Evolutionary conservation across 1,284 basidiomycete genomes (phyloP), one percentile per base, ranked within the genome.

Genomic region (Dichomitus squalens): DNA sequence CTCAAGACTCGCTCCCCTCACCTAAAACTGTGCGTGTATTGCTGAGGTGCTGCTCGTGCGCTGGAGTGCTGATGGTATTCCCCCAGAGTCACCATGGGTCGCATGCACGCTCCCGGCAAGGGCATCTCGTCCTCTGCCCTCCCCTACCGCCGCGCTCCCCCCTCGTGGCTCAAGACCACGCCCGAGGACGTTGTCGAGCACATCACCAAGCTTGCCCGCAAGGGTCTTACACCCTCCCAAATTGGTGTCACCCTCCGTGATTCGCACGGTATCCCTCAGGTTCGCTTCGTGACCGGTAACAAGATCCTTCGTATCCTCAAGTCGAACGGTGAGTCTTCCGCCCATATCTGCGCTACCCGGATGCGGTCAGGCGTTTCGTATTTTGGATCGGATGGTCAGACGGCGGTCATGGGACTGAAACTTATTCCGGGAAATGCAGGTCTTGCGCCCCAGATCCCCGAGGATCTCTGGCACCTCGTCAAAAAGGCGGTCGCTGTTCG

Each of bases 401-500:
- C 40, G 39, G n/a, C 14, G 49, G 34, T 21, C 21, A 23, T 12
- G 40, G 49, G 35, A 55, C n/a, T n/a, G 16, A 27, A 7, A 29
- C 43, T 38, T 44, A 52, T 47, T 43, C 58, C 49, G 44, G 52
- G 51, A 46, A 35, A 34, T 47, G 36, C 52, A 96, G 94, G 94
- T 80, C 92, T 98, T 79, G 96, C 91, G 75, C 96, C 96, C 72
- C 86, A 90, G 79, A 95, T 98, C 82, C 96, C 96, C 70, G 96
- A 99, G 88, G 96, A 98, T 86, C 90, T 98, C 62, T 98, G 95
- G 92, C 91, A 95, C 87, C 90, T 98, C 76, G 92, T 98, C 86
- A 98, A 98, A 90, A 98, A 98, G 89, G 96, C 96, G 75, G 96
- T 98, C 75, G 85, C 93, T 68, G 94, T 99, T 74, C 95, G 96